Evolutionary conservation across 2,329 filamentous ascomycete genomes (phyloP), one percentile per base, ranked within the genome.

Genomic region (Tolypocladium ovalisporum): DNA sequence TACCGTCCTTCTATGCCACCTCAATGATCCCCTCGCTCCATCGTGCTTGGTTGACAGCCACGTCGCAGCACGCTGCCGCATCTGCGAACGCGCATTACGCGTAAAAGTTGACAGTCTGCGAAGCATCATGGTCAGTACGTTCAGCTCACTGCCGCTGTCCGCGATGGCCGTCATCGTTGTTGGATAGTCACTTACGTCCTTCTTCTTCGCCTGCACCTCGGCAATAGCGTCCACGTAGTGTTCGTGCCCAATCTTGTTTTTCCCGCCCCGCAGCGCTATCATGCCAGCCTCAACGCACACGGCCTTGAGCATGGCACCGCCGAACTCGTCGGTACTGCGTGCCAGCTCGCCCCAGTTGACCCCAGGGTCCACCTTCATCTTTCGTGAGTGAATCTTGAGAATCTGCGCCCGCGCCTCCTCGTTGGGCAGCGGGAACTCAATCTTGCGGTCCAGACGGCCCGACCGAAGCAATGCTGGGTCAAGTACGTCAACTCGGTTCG

Each of bases 231-330:
- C 94, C 54, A 99, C 94, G 70, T 97, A 99, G 75, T 99, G 90
- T 78, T 99, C 94, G 72, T 99, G 94, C 59, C 88, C 89, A 69
- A 99, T 94, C 82, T 97, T 97, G 76, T 87, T 91, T 80, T 96
- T 92, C 60, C 94, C 94, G 72, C 87, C 90, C 65, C 94, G 84
- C 69, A 99, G 79, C 34, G 94, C 94, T 76, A 99, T 99, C 94
- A 99, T 99, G 71, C 94, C 94, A 55, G 94, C 94, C 78, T 99
- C 94, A 32, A 99, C 94, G 73, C 94, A 99, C 27, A 99, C 94
- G 49, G 94, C 94, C 82, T 99, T 99, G 65, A 99, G 78, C 85
- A 96, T 93, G 60, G 94, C 94, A 71, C 94, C 94, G 59, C 94
- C 94, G 71, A 99, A 99, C 76, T 99, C 94, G 71, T 99, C 94